Evolutionary conservation across 1,284 basidiomycete species (phyloP).

Genomic region (Cryptococcus sp.): DNA sequence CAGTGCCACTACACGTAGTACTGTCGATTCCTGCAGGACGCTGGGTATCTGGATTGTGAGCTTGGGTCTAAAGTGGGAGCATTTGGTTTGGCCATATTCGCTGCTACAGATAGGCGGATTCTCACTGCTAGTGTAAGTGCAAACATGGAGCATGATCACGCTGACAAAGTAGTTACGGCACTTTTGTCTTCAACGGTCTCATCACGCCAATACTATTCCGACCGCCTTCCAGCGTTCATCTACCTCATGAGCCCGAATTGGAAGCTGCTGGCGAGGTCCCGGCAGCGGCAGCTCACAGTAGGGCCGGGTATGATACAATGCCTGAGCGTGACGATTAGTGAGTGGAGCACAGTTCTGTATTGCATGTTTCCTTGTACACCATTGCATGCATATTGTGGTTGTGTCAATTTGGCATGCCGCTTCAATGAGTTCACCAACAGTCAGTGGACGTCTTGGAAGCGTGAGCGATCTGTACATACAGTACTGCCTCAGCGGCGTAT

Average conservation of each 20-base stretch:
- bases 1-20: slow-evolving; percentile 81
- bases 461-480: no score
- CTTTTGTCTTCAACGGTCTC: slow-evolving; percentile 67
- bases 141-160: not conserved
- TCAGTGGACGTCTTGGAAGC: no score
- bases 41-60: slow-evolving; percentile 77
- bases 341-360: no score
- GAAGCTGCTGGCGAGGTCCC: slow-evolving; percentile 43
- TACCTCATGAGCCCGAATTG: slow-evolving; percentile 44
- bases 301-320: slow-evolving; percentile 43
- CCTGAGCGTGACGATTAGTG: slow-evolving; percentile 8
- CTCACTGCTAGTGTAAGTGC: slow-evolving; percentile 72
- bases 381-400: not conserved
- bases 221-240: slow-evolving; percentile 32
- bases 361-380: no score
- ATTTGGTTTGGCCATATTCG: slow-evolving; percentile 76
- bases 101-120: slow-evolving; percentile 88
- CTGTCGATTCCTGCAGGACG: slow-evolving; percentile 95
- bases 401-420: not conserved
- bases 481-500: no score
- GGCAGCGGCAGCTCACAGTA: slow-evolving; percentile 29
- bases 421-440: no score
- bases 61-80: slow-evolving; percentile 89
- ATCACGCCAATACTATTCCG: slow-evolving; percentile 65
- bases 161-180: slow-evolving; percentile 43